Conservation (phyloP, 2,329 filamentous ascomycete species). For the Diaporthe nobilis region DNA sequence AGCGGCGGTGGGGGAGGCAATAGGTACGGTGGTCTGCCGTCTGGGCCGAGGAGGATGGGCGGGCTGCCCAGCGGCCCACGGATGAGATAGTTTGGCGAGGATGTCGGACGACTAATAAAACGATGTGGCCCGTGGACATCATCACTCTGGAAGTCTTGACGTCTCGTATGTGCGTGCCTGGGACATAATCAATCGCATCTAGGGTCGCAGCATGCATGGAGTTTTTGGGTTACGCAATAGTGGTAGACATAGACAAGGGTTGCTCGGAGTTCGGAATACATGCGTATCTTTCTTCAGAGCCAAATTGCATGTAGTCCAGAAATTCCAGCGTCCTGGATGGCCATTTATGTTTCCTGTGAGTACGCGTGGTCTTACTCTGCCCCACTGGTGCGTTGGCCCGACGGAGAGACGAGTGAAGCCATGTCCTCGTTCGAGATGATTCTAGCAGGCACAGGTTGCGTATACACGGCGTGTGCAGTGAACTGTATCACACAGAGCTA, state of each 20-base stretch:
- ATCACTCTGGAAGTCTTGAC: slow-evolving; percentile 29
- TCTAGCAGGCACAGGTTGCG: not conserved
- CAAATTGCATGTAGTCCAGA: not conserved
- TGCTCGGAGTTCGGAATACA: slow-evolving; percentile 27
- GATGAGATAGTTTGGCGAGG: slow-evolving; percentile 53
- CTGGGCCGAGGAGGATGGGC: slow-evolving; percentile 57
- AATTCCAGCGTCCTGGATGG: not conserved
- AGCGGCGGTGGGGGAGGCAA: slow-evolving; percentile 52
- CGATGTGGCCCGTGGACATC: slow-evolving; percentile 16
- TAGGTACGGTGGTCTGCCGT: slow-evolving; percentile 58
- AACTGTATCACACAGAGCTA: not conserved
- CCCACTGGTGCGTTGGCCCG: slow-evolving; percentile 16
- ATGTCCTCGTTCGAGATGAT: not conserved
- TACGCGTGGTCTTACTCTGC: slow-evolving; percentile 33
- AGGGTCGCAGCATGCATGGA: slow-evolving; percentile 26
- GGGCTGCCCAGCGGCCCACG: slow-evolving; percentile 54
- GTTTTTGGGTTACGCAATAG: slow-evolving; percentile 25
- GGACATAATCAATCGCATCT: slow-evolving; percentile 20
- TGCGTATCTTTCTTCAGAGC: not conserved
- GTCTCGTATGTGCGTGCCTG: slow-evolving; percentile 3
- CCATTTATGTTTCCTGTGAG: not conserved
- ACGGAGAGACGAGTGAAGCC: not conserved
- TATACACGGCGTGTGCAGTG: not conserved
- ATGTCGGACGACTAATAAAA: not conserved
- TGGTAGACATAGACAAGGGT: slow-evolving; percentile 14